Evolutionary conservation across 169 alveolate species (phyloP).

Genomic region (Plasmodium ovale): DNA sequence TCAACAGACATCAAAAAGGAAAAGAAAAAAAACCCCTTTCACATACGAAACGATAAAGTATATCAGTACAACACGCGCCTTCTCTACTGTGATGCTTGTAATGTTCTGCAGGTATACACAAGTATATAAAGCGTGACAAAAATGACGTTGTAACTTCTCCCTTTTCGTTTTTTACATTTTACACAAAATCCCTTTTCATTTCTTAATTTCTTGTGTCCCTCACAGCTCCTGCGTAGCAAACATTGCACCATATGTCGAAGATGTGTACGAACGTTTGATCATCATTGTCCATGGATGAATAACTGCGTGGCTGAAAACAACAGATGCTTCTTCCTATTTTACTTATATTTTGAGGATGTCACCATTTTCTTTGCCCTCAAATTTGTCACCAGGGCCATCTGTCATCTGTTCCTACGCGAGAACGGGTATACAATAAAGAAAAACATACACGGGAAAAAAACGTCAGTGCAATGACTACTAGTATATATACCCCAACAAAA

Average conservation of each 20-base stretch:
- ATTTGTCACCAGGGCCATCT: neutral
- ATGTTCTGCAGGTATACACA: constrained; percentile 4
- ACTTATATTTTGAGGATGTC: constrained; percentile 31
- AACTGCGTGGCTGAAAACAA: constrained; percentile 70
- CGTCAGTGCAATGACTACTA: no score
- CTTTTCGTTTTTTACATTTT: neutral
- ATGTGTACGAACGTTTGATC: constrained; percentile 53
- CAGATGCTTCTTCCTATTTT: constrained; percentile 13
- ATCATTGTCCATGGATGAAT: constrained; percentile 65
- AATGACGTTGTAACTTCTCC: neutral
- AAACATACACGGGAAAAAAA: no score
- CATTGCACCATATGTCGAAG: constrained; percentile 30
- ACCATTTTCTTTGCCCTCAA: constrained; percentile 11
- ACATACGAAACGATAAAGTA: neutral
- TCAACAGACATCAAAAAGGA: constrained; percentile 6
- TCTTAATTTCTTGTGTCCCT: neutral
- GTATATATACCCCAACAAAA: no score
- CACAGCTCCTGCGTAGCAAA: constrained; percentile 22
- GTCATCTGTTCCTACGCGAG: neutral
- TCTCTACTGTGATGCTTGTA: neutral
- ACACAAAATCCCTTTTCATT: neutral
- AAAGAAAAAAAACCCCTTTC: neutral
- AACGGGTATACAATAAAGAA: no score
- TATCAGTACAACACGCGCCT: constrained; percentile 14
- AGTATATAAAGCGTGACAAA: no score